Conservation (phyloP, 148 eudicot species). For the Rhododendron ferrugineum region DNA sequence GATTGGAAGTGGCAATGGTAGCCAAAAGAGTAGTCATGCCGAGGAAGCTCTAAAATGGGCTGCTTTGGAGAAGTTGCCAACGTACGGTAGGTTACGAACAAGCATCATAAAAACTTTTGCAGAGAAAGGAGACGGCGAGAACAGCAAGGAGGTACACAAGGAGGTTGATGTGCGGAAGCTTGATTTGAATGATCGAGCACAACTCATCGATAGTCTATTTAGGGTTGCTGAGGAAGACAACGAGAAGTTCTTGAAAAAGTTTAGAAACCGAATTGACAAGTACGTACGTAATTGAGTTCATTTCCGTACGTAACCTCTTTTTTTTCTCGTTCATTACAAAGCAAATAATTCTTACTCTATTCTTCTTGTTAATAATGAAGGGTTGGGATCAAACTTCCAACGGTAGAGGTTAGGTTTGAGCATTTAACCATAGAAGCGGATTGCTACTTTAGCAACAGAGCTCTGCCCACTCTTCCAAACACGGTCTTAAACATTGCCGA, state of each 20-base stretch:
- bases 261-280: slow-evolving; percentile 72
- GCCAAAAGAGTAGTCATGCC: slow-evolving; percentile 35
- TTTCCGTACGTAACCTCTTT: too few relatives aligned
- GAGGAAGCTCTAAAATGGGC: slow-evolving; percentile 90
- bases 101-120: slow-evolving; percentile 55
- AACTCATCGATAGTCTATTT: slow-evolving; percentile 71
- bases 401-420: slow-evolving; percentile 69
- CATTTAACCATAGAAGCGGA: slow-evolving; percentile 70
- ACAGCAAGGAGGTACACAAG: slow-evolving; percentile 35
- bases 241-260: slow-evolving; percentile 70
- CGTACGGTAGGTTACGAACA: slow-evolving; percentile 71
- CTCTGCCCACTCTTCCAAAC: slow-evolving; percentile 76
- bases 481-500: slow-evolving; percentile 55
- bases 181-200: slow-evolving; percentile 44
- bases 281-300: slow-evolving; percentile 1
- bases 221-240: slow-evolving; percentile 87
- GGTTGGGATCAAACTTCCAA: slow-evolving; percentile 82
- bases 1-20: slow-evolving; percentile 23
- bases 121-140: slow-evolving; percentile 23
- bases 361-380: slow-evolving; percentile 27
- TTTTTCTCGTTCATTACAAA: too few relatives aligned
- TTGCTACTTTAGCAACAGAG: slow-evolving; percentile 73
- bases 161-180: slow-evolving; percentile 82
- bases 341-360: not conserved
- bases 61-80: slow-evolving; percentile 78